Evolutionary conservation across 192 early-diverging fungal genomes (phyloP).

Genomic region (Chytriomyces sp.): DNA sequence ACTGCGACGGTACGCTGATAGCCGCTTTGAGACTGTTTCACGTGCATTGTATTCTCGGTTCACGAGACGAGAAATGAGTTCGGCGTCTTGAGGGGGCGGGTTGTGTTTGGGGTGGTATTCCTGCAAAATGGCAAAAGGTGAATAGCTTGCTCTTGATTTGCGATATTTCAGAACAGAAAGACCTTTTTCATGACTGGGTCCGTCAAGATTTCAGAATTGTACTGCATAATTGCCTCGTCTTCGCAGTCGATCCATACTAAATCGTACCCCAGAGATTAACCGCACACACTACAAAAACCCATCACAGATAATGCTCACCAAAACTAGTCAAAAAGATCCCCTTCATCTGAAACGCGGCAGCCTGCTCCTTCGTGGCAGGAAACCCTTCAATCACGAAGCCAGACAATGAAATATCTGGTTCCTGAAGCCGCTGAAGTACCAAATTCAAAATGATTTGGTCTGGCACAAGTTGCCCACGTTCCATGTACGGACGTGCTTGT

Average conservation of each 20-base stretch:
- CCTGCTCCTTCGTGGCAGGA: conserved; percentile 59
- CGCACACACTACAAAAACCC: background rate
- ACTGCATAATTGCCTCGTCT: conserved; percentile 47
- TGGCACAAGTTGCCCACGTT: conserved; percentile 57
- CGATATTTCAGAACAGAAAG: too few relatives aligned
- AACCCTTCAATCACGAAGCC: conserved; percentile 60
- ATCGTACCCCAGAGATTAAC: background rate
- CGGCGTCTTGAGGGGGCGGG: conserved; percentile 44
- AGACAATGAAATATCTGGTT: conserved; percentile 47
- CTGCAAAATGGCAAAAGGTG: too few relatives aligned
- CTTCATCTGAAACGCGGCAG: conserved; percentile 43
- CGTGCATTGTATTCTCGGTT: conserved; percentile 38
- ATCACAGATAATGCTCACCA: conserved; percentile 36
- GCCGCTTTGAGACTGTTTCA: conserved; percentile 1
- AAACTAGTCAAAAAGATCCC: conserved; percentile 47
- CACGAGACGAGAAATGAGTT: conserved; percentile 44
- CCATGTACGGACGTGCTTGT: conserved; percentile 57
- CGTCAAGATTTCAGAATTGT: conserved; percentile 35
- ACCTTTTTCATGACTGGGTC: conserved; percentile 51
- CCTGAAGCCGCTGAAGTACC: conserved; percentile 49
- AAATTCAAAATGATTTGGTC: conserved; percentile 57
- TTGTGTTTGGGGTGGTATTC: conserved; percentile 43
- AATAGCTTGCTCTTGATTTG: too few relatives aligned
- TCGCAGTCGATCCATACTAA: conserved; percentile 35
- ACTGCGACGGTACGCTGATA: conserved; percentile 29